phyloP scores from a whole-genome alignment of 371 early-diverging fungal genomes.

The Rhizomucor pusillus region DNA sequence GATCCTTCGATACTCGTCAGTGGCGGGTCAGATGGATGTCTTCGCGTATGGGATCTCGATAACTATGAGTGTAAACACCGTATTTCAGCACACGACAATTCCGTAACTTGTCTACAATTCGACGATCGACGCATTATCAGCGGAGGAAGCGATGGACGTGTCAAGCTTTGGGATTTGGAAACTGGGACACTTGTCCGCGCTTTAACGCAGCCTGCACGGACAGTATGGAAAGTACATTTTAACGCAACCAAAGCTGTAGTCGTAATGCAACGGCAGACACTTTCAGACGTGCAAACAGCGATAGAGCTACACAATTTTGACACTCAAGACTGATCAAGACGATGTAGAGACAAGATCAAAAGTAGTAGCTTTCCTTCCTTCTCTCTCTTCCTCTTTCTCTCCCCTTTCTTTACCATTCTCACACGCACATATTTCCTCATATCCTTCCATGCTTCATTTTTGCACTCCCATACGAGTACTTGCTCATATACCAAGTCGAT shows the following conservation, averaged over 20 bases:
- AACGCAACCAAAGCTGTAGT: conserved; percentile 57
- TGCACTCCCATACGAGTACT: not conserved
- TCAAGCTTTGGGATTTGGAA: conserved; percentile 81
- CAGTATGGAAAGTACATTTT: conserved; percentile 59
- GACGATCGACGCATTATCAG: conserved; percentile 75
- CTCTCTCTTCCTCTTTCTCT: not conserved
- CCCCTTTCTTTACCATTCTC: not conserved
- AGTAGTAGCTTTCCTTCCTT: not conserved
- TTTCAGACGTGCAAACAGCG: not conserved
- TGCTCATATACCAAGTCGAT: not conserved
- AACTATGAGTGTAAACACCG: conserved; percentile 58
- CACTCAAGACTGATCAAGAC: not conserved
- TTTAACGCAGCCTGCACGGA: conserved; percentile 53
- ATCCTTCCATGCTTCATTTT: not conserved
- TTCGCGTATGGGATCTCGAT: conserved; percentile 81
- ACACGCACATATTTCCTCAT: too few relatives aligned
- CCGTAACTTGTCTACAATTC: conserved; percentile 82
- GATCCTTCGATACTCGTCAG: conserved; percentile 67
- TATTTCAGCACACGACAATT: conserved; percentile 76
- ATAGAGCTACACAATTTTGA: conserved; percentile 2
- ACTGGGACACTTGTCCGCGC: conserved; percentile 68
- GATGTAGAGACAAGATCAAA: too few relatives aligned
- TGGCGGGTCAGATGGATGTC: conserved; percentile 83
- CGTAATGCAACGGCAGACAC: conserved; percentile 11
- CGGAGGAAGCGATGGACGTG: conserved; percentile 80